Evolutionary conservation across 2,329 filamentous ascomycete species (phyloP).

Genomic region (Calonectria honghensis): DNA sequence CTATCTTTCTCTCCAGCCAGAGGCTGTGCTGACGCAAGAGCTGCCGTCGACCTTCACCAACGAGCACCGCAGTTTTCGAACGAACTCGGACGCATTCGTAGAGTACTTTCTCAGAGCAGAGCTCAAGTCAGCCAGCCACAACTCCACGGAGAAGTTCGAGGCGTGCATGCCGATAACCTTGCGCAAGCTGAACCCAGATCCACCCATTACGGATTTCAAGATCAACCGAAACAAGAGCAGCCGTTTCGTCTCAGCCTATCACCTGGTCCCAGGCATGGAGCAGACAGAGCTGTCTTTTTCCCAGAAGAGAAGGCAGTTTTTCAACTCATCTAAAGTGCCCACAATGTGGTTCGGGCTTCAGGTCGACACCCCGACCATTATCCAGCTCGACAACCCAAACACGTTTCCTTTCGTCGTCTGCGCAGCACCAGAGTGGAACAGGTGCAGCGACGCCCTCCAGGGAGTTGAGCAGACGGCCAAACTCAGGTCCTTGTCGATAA

Average conservation of each 20-base stretch:
- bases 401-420: constrained; percentile 50
- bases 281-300: constrained; percentile 56
- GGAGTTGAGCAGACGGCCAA: constrained; percentile 40
- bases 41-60: constrained; percentile 37
- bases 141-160: not conserved
- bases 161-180: constrained; percentile 54
- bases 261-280: constrained; percentile 58
- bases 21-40: not conserved
- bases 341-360: constrained; percentile 53
- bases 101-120: constrained; percentile 61
- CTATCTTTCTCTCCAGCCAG: not conserved
- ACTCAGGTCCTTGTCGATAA: constrained; percentile 40
- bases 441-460: constrained; percentile 43
- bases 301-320: constrained; percentile 58
- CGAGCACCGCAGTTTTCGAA: not conserved
- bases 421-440: constrained; percentile 37
- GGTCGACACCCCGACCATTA: constrained; percentile 51
- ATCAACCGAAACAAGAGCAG: not conserved
- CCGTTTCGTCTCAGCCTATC: constrained; percentile 44
- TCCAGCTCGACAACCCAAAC: constrained; percentile 56
- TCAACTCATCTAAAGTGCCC: constrained; percentile 60
- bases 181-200: constrained; percentile 2
- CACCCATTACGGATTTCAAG: constrained; percentile 47
- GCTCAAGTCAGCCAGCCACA: constrained; percentile 41
- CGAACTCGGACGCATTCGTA: constrained; percentile 26